These are phyloP conservation scores for Heterobasidion irregulare DNA, from an alignment of 1,284 basidiomycete species.

Conservation along the genomic window DNA sequence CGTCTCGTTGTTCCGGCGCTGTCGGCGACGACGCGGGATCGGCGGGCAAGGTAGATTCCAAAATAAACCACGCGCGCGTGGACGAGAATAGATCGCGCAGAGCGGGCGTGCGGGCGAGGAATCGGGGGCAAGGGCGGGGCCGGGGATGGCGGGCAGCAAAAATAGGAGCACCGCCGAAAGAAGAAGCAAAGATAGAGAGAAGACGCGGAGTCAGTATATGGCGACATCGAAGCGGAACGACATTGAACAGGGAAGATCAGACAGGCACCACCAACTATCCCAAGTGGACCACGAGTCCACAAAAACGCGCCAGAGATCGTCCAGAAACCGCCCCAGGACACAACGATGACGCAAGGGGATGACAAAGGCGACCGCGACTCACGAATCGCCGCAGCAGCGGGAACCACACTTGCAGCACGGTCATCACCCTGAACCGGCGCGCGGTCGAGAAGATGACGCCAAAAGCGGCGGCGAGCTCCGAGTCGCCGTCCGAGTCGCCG, in stretches of 20 bases:
- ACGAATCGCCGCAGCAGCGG: conserved; percentile 36
- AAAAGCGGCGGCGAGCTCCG: conserved; percentile 43
- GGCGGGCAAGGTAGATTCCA: neutral
- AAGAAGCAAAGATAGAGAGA: neutral
- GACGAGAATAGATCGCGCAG: neutral
- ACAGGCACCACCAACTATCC: too few relatives aligned
- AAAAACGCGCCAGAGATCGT: too few relatives aligned
- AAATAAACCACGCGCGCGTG: neutral
- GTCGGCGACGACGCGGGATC: neutral
- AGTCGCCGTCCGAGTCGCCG: conserved; percentile 26
- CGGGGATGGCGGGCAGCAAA: conserved; percentile 1
- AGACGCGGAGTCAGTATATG: neutral
- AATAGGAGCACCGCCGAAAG: neutral
- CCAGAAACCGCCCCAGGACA: too few relatives aligned
- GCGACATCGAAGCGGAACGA: neutral
- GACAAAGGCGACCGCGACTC: neutral
- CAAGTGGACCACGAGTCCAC: too few relatives aligned
- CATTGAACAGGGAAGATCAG: neutral
- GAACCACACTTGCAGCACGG: conserved; percentile 44
- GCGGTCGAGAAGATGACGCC: conserved; percentile 36
- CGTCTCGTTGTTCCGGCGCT: conserved; percentile 32
- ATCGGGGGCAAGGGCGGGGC: too few relatives aligned
- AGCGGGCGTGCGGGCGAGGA: too few relatives aligned
- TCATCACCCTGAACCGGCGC: conserved; percentile 35
- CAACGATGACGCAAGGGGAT: conserved; percentile 7